These are phyloP conservation scores for Calocybe indica DNA, from an alignment of 768 basidiomycete genomes.

Conservation along the genomic window DNA sequence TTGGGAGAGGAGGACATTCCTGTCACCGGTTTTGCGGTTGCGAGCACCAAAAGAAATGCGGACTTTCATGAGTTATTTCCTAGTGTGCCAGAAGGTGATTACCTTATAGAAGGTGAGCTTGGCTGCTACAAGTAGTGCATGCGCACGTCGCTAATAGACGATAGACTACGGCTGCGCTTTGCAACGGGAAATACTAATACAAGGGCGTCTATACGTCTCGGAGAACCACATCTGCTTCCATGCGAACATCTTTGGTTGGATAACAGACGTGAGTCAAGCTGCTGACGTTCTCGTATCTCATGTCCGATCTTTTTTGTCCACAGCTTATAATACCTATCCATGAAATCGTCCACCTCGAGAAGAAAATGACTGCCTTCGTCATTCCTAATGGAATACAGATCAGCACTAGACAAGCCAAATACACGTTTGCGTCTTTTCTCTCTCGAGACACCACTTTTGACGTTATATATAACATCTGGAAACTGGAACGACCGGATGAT, in stretches of 20 bases:
- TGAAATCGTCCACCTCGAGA: slow-evolving; percentile 83
- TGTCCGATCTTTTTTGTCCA: slow-evolving; percentile 11
- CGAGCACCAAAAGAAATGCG: slow-evolving; percentile 88
- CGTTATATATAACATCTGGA: slow-evolving; percentile 95
- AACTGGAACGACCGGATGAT: slow-evolving; percentile 75
- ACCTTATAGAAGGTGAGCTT: slow-evolving; percentile 88
- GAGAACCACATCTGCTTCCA: slow-evolving; percentile 99
- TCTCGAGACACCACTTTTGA: slow-evolving; percentile 95
- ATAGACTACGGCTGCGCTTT: slow-evolving; percentile 96
- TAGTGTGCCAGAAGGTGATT: slow-evolving; percentile 88
- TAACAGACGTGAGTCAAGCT: slow-evolving; percentile 74
- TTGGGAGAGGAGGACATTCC: slow-evolving; percentile 74
- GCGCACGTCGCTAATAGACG: slow-evolving; percentile 1
- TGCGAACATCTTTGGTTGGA: slow-evolving; percentile 99
- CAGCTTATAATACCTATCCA: slow-evolving; percentile 85
- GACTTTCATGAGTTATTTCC: slow-evolving; percentile 96
- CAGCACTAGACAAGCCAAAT: slow-evolving; percentile 76
- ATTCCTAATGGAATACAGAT: slow-evolving; percentile 96
- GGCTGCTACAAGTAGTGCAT: slow-evolving; percentile 4
- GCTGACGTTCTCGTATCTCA: slow-evolving; percentile 7
- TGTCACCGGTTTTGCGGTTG: slow-evolving; percentile 95
- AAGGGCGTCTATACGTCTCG: slow-evolving; percentile 94
- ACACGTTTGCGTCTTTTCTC: slow-evolving; percentile 95
- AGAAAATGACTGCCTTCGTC: slow-evolving; percentile 96
- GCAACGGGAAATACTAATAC: slow-evolving; percentile 93